Evolutionary conservation across 495 filamentous ascomycete species (phyloP), one percentile per base, ranked within the genome.

Genomic region (Cairneyella variabilis): DNA sequence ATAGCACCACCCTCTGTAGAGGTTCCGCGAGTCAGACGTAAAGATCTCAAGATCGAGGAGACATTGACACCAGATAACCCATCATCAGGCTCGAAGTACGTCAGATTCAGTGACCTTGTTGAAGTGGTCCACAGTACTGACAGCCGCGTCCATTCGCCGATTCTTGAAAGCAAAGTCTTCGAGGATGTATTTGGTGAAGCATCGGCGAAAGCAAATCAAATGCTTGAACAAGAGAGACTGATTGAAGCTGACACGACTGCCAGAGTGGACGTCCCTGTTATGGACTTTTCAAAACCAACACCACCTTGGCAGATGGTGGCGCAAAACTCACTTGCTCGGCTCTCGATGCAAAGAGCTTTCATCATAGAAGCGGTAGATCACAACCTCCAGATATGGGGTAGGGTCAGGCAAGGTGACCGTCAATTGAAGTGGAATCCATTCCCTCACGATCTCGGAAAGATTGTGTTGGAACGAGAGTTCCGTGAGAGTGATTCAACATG

Each of bases 191-290:
- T 74, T 18, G 59, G 61, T 17, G 26, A 50, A 3, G 38, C 42
- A 14, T 9, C 17, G 17, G 41, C 54, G 34, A 59, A 64, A 11
- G 71, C 68, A 22, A 73, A 67, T 49, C 66, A 65, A 30, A 63
- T 60, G 7, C 56, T 79, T 7, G 81, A 82, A 53, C 83, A 88
- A 52, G 85, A 88, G 61, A 77, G 77, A 38, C 68, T 88, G 18
- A 69, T 80, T 32, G 72, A 78, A 43, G 74, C 71, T 3, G 83
- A 85, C 49, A 75, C 79, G 0, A 77, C 74, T 8, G 68, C 70
- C 26, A 72, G 85, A 48, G 66, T 86, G 16, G 56, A 71, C 22
- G 73, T 87, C 17, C 84, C 83, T 0, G 48, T 73, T 1, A 69
- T 86, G 69, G 83, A 87, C 45, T 82, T 86, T 51, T 78, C 76